A percentile compares a stretch with the other conserved stretches of the same genome.
Conservation (phyloP, 2,329 filamentous ascomycete species). For the Aspergillus unguis region DNA sequence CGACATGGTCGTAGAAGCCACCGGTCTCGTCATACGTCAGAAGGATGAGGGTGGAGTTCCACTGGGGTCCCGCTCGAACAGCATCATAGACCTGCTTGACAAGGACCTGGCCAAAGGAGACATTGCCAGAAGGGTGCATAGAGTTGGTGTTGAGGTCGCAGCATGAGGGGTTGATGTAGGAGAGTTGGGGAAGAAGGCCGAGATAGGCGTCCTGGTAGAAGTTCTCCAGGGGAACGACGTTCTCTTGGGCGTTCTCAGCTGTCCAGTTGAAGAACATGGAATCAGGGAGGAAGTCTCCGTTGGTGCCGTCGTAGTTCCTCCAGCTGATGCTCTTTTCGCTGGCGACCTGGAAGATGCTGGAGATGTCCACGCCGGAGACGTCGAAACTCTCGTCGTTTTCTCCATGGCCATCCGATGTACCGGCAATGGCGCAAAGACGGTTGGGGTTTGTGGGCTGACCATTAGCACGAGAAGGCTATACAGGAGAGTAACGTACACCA, state of each 20-base stretch:
- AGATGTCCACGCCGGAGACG: conserved; percentile 25
- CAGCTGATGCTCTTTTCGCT: conserved; percentile 32
- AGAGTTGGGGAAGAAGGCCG: conserved; percentile 33
- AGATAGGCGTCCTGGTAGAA: conserved; percentile 35
- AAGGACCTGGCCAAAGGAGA: conserved; percentile 36
- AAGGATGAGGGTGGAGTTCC: conserved; percentile 36
- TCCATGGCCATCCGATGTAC: conserved; percentile 34
- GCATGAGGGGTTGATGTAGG: conserved; percentile 41
- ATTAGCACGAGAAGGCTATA: background rate
- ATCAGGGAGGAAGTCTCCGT: conserved; percentile 26
- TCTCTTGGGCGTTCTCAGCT: conserved; percentile 23
- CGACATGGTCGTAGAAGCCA: conserved; percentile 41
- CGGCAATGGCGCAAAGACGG: conserved; percentile 31
- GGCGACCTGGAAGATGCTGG: conserved; percentile 42
- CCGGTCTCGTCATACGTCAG: conserved; percentile 39
- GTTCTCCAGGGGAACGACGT: conserved; percentile 28
- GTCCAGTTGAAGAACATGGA: conserved; percentile 37
- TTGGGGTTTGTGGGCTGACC: conserved; percentile 45
- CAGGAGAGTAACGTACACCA: conserved; percentile 32
- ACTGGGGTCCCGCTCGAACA: conserved; percentile 32
- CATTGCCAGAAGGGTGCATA: conserved; percentile 35
- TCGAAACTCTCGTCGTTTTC: conserved; percentile 30
- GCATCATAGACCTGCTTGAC: conserved; percentile 39
- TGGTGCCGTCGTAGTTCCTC: conserved; percentile 34
- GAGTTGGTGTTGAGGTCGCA: conserved; percentile 36